A percentile compares a stretch with the other conserved stretches of the same genome.
Conservation (phyloP, 371 early-diverging fungal species). For the Mortierella sp. region DNA sequence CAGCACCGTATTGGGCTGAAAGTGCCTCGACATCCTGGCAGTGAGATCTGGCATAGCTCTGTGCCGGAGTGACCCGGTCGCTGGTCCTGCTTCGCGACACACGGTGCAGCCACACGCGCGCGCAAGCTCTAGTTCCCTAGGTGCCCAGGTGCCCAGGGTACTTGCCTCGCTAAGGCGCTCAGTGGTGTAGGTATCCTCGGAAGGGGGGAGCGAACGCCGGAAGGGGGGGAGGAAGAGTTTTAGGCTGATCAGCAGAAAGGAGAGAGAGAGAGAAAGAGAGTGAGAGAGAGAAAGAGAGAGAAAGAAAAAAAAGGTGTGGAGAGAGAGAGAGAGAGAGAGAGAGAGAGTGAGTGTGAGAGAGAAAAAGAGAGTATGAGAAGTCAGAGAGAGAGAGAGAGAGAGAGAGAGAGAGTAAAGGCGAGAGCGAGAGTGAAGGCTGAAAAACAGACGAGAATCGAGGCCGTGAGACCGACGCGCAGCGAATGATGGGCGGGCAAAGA, state of each 20-base stretch:
- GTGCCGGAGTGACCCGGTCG: too few species aligned
- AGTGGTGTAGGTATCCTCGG: too few species aligned
- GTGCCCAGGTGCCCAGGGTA: too few species aligned
- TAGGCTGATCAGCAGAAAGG: not conserved
- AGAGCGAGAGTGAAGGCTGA: not conserved
- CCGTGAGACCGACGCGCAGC: not conserved
- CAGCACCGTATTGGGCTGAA: constrained; percentile 21
- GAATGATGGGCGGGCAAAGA: not conserved
- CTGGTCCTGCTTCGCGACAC: too few species aligned
- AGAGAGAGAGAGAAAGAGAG: too few species aligned
- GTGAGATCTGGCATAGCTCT: constrained; percentile 17
- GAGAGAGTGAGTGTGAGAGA: not conserved
- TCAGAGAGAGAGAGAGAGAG: constrained; percentile 4
- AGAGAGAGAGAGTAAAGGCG: not conserved
- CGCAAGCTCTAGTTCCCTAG: too few species aligned
- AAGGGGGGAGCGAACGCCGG: too few species aligned
- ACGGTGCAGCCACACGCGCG: too few species aligned
- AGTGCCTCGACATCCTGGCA: constrained; percentile 30
- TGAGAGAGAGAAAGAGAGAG: not conserved
- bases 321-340: not conserved
- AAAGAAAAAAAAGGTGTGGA: not conserved
- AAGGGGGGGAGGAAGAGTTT: not conserved
- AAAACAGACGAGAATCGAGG: not conserved
- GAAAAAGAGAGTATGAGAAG: not conserved
- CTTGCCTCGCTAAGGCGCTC: too few species aligned